Conservation (phyloP, 352 stramenopile species). For the Phytophthora cactorum region DNA sequence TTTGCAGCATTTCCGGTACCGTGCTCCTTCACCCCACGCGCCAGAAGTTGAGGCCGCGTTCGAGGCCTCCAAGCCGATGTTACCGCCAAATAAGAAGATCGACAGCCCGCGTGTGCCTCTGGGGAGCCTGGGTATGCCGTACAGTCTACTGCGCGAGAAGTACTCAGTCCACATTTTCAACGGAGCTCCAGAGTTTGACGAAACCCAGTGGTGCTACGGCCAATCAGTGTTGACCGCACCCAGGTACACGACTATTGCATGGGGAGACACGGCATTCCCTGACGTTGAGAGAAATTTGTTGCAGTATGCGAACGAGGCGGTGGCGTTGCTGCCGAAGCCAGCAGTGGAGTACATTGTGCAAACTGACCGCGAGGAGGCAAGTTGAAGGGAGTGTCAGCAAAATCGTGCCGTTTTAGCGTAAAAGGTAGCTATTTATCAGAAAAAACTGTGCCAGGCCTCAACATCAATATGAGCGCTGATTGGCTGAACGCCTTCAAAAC, state of each 20-base stretch:
- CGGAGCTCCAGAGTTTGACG: constrained; percentile 42
- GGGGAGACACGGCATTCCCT: constrained; percentile 37
- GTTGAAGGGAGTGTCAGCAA: constrained; percentile 20
- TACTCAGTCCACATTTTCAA: constrained; percentile 51
- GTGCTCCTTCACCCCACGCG: constrained; percentile 23
- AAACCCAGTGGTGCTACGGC: constrained; percentile 54
- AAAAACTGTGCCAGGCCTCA: constrained; percentile 3
- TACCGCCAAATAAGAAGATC: constrained; percentile 17
- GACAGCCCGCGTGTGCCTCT: constrained; percentile 11
- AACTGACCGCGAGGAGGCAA: constrained; percentile 24
- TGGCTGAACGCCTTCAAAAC: neutral
- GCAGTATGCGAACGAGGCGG: constrained; percentile 40
- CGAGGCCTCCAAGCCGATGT: constrained; percentile 13
- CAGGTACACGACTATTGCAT: constrained; percentile 39
- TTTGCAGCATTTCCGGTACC: constrained; percentile 51
- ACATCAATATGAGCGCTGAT: no score
- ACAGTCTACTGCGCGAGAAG: constrained; percentile 37
- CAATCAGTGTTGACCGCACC: constrained; percentile 31
- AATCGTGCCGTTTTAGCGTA: constrained; percentile 13
- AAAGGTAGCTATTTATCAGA: constrained; percentile 32
- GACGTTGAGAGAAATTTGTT: constrained; percentile 43
- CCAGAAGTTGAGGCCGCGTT: constrained; percentile 7
- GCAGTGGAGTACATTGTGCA: constrained; percentile 26
- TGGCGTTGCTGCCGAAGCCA: constrained; percentile 21
- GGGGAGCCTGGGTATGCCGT: constrained; percentile 31